These are phyloP conservation scores for Leucoagaricus sp. DNA, from an alignment of 1,284 basidiomycete genomes.

Conservation along the genomic window DNA sequence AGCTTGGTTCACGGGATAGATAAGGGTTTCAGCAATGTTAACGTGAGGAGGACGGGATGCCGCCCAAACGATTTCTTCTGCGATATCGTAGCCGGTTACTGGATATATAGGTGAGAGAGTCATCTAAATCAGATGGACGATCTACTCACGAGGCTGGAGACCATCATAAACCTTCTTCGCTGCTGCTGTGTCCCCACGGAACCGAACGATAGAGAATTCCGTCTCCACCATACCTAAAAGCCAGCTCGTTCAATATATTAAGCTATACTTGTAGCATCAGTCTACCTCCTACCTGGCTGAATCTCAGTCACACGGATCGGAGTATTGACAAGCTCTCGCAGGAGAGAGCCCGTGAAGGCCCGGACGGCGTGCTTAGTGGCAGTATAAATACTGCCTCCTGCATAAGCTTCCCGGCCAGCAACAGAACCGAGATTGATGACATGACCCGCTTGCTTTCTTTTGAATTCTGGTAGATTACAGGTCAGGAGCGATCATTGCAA, in stretches of 20 bases:
- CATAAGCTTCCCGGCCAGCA: constrained; percentile 90
- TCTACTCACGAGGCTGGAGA: constrained; percentile 68
- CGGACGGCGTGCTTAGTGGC: constrained; percentile 90
- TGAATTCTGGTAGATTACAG: constrained; percentile 68
- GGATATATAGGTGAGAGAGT: constrained; percentile 14
- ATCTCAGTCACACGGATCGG: constrained; percentile 91
- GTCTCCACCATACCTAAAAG: constrained; percentile 84
- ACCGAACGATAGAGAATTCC: constrained; percentile 89
- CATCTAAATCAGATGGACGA: background rate
- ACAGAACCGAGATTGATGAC: constrained; percentile 96
- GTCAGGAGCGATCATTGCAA: background rate
- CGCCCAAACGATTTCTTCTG: constrained; percentile 97
- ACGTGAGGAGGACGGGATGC: constrained; percentile 87
- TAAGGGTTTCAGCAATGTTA: constrained; percentile 79
- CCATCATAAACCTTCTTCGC: constrained; percentile 93
- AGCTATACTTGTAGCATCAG: background rate
- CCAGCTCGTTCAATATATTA: constrained; percentile 9
- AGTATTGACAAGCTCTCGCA: constrained; percentile 89
- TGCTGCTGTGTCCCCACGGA: constrained; percentile 77
- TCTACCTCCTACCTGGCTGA: constrained; percentile 66
- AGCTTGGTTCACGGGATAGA: constrained; percentile 84
- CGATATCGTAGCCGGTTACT: constrained; percentile 85
- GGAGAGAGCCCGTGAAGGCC: constrained; percentile 83
- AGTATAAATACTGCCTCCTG: constrained; percentile 81
- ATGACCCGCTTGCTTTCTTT: constrained; percentile 84